Base-by-base conservation (phyloP, 1,284 basidiomycete species). In the Trichosporon sp. region DNA sequence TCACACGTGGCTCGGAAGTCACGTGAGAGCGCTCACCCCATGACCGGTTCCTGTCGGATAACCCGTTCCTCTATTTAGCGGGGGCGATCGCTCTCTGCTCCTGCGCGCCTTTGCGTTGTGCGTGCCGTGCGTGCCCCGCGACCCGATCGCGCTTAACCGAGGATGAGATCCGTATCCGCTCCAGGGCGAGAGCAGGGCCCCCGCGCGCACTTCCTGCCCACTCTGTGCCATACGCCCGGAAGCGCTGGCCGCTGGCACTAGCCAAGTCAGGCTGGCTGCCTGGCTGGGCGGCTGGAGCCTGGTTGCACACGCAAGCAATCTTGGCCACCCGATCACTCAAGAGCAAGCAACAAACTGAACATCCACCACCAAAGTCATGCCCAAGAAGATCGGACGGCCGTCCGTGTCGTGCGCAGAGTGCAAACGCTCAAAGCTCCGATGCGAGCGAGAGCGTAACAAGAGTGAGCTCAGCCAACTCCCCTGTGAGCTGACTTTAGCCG, bases 351-450 rank as follows among this genome's bases (percentile, higher is more conserved):
- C 40, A 44, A n/a, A 44, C 23, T 21, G 19, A 19, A 9, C 40
- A 44, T 54, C 49, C 46, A 52, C 11, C 25, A 29, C 4, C 37
- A 44, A 7, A 16, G 37, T 19, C 37, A 54, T 54, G 49, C 49
- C 49, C 49, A 54, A 54, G 49, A 54, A 54, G 49, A 54, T 54
- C 14, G 49, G 49, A 25, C 49, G 49, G 25, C 49, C 49, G 4
- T 54, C 49, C 49, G 49, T 54, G 49, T 54, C 49, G 27, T 54
- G 49, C 49, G 49, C 49, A 29, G 49, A 54, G 49, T 54, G 49
- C 49, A 54, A 54, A 27, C 49, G 49, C 49, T 54, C 49, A 25
- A 54, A 54, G 27, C 49, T 54, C 25, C 49, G 49, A 25, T 54
- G 49, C 49, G 49, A 54, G 27, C 49, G 49, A 6, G 27, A 54